These are phyloP conservation scores for Paraleonurus japonicus DNA, from an alignment of 257 asterid genomes.

Conservation along the genomic window DNA sequence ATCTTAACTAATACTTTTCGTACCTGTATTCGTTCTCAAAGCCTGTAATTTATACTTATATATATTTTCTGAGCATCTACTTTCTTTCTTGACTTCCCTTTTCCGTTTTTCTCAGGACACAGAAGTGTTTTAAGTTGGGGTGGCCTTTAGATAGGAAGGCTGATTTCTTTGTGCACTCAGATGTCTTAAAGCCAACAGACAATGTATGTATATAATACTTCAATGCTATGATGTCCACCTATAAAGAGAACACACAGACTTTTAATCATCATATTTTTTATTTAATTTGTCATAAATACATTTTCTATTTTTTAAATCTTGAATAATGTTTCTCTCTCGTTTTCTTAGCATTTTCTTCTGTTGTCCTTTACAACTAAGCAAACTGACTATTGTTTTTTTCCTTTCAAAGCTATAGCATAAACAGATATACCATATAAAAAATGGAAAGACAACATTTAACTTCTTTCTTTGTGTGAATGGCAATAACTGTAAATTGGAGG, in stretches of 20 bases:
- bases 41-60: constrained; percentile 14
- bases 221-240: too few relatives aligned
- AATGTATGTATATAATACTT: too few relatives aligned
- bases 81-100: too few relatives aligned
- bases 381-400: not conserved
- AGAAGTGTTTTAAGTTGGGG: too few relatives aligned
- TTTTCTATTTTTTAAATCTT: too few relatives aligned
- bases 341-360: not conserved
- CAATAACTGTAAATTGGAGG: not conserved
- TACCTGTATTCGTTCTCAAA: constrained; percentile 36
- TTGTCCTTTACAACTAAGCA: not conserved
- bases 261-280: not conserved
- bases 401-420: not conserved
- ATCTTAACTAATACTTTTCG: constrained; percentile 95
- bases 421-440: too few relatives aligned
- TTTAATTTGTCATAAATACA: not conserved
- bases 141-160: too few relatives aligned
- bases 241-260: too few relatives aligned
- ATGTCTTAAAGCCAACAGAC: too few relatives aligned
- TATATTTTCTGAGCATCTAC: too few relatives aligned
- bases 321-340: not conserved
- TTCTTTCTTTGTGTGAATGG: not conserved
- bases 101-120: too few relatives aligned
- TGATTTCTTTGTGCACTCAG: too few relatives aligned
- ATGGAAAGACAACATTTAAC: not conserved